Conservation (phyloP, 208 protist species). For the Wallacemonas sp. region DNA sequence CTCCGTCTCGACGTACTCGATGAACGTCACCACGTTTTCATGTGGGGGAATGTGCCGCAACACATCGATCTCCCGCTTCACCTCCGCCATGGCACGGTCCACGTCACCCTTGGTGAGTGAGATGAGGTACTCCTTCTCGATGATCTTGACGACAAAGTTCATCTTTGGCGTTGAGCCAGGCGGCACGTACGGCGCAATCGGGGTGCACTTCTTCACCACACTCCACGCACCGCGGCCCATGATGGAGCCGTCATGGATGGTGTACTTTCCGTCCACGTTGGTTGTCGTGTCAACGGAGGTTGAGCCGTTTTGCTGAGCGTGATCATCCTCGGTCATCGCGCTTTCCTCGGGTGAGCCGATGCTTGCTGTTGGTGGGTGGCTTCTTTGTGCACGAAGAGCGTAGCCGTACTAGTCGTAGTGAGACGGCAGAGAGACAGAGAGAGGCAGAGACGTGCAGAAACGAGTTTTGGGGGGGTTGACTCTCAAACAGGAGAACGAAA, state of each 20-base stretch:
- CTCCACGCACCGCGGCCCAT: slow-evolving; percentile 88
- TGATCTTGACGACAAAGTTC: slow-evolving; percentile 91
- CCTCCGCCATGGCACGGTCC: slow-evolving; percentile 85
- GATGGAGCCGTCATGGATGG: slow-evolving; percentile 73
- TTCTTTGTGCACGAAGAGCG: no score
- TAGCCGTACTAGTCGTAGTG: no score
- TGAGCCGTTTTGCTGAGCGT: neutral
- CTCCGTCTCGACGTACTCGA: slow-evolving; percentile 88
- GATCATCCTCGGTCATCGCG: slow-evolving; percentile 8
- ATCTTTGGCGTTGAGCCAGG: slow-evolving; percentile 66
- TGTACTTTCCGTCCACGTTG: slow-evolving; percentile 75
- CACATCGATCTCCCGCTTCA: slow-evolving; percentile 90
- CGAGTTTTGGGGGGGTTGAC: no score
- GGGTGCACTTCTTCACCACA: slow-evolving; percentile 84
- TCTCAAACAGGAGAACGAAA: no score
- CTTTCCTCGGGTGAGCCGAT: neutral
- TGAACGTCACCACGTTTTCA: slow-evolving; percentile 87
- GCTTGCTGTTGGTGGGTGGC: no score
- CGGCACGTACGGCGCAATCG: slow-evolving; percentile 67
- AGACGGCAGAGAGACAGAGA: no score
- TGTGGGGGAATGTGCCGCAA: slow-evolving; percentile 86
- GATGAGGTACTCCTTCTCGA: slow-evolving; percentile 89
- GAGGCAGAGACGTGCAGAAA: no score
- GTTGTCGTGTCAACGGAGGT: slow-evolving; percentile 20
- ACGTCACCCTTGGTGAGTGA: slow-evolving; percentile 86